A percentile compares a stretch with the other conserved stretches of the same genome.
Conservation (phyloP, 2,329 filamentous ascomycete genomes). For the Colletotrichum orbiculare region DNA sequence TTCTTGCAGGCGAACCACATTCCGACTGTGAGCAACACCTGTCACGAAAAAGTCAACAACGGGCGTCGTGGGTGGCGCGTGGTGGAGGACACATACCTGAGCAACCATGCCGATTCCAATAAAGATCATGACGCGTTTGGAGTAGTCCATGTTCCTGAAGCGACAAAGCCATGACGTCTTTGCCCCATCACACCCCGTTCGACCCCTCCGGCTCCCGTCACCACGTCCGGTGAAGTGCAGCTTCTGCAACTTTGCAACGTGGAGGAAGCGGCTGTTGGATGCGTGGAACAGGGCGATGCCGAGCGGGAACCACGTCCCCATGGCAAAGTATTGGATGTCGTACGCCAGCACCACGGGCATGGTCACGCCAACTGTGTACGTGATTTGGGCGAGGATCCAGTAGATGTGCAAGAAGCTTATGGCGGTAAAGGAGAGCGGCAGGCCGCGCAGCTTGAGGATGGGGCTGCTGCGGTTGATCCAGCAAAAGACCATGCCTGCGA, state of each 20-base stretch:
- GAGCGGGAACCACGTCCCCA: constrained; percentile 68
- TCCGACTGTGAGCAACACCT: constrained; percentile 63
- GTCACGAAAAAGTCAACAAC: constrained; percentile 16
- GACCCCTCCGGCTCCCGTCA: not conserved
- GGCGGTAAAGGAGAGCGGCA: constrained; percentile 53
- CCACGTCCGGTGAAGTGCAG: constrained; percentile 22
- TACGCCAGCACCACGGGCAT: constrained; percentile 56
- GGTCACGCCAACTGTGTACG: constrained; percentile 53
- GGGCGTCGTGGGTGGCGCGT: not conserved
- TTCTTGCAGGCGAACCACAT: constrained; percentile 68
- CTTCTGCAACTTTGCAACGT: constrained; percentile 61
- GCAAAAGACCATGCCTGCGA: constrained; percentile 50
- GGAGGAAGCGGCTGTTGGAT: constrained; percentile 63
- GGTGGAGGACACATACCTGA: constrained; percentile 53
- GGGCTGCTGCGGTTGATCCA: constrained; percentile 46
- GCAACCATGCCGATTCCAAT: constrained; percentile 60
- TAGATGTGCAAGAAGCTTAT: constrained; percentile 52
- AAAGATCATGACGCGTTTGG: constrained; percentile 53
- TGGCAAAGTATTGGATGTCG: constrained; percentile 66
- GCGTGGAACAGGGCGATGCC: constrained; percentile 70
- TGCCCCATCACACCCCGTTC: constrained; percentile 42
- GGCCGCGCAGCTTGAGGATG: constrained; percentile 53
- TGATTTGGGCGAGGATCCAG: constrained; percentile 54
- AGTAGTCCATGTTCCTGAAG: constrained; percentile 49
- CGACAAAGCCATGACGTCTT: constrained; percentile 47